These are phyloP conservation scores for Euphrasia arctica DNA, from an alignment of 305 asterid genomes.

Conservation along the genomic window DNA sequence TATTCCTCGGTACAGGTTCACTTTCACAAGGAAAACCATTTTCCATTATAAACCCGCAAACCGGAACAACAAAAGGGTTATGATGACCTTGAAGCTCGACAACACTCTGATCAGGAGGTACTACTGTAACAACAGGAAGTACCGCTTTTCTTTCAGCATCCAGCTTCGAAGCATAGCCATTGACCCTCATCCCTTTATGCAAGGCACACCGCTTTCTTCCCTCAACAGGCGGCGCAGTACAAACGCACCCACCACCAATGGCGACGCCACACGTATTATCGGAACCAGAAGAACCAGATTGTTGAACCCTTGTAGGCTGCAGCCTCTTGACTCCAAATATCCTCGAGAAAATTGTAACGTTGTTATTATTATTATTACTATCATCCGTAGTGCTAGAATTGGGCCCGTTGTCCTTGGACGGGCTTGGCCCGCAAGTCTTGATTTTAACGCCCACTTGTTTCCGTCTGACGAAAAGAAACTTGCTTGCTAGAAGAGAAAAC, in stretches of 20 bases:
- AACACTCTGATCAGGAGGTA: not conserved
- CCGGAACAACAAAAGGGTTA: slow-evolving; percentile 15
- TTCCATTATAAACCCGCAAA: slow-evolving; percentile 60
- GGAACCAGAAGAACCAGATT: slow-evolving; percentile 17
- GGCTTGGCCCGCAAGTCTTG: slow-evolving; percentile 33
- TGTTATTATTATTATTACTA: not conserved
- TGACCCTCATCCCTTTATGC: slow-evolving; percentile 87
- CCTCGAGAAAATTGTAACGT: slow-evolving; percentile 33
- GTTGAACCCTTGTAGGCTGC: slow-evolving; percentile 40
- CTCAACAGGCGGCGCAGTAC: slow-evolving; percentile 54
- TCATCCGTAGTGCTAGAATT: slow-evolving; percentile 22
- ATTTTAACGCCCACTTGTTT: slow-evolving; percentile 62
- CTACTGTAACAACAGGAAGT: slow-evolving; percentile 11
- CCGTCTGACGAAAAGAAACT: slow-evolving; percentile 38
- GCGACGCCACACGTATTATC: slow-evolving; percentile 57
- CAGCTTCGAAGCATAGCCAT: slow-evolving; percentile 38
- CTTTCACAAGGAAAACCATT: slow-evolving; percentile 52
- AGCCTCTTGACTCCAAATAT: slow-evolving; percentile 58
- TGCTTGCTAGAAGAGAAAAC: slow-evolving; percentile 42
- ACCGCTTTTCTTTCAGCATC: slow-evolving; percentile 17
- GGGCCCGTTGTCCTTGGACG: slow-evolving; percentile 29
- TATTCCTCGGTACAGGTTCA: slow-evolving; percentile 50
- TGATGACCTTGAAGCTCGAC: slow-evolving; percentile 17
- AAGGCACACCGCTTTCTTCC: slow-evolving; percentile 74
- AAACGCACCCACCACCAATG: slow-evolving; percentile 55